Evolutionary conservation across 2,329 filamentous ascomycete genomes (phyloP).

Genomic region (Aspergillus cejpii): DNA sequence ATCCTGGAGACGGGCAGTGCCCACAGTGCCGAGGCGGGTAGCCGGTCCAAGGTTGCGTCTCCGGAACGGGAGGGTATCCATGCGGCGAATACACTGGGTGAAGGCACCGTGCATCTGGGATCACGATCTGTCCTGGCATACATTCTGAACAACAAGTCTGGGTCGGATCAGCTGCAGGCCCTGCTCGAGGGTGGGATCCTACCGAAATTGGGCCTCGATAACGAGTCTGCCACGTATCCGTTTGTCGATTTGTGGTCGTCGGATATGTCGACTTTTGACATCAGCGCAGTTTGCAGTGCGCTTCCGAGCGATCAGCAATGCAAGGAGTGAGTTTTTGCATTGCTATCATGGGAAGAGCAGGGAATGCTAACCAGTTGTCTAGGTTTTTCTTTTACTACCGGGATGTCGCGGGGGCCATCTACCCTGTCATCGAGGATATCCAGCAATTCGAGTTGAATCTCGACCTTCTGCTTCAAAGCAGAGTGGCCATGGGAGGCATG

Average conservation of each 20-base stretch:
- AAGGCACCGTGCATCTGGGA: constrained; percentile 56
- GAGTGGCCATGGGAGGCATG: constrained; percentile 40
- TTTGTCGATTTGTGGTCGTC: constrained; percentile 61
- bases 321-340: constrained; percentile 38
- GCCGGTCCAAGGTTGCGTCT: constrained; percentile 29
- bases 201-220: constrained; percentile 57
- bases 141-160: constrained; percentile 50
- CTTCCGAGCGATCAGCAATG: constrained; percentile 54
- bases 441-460: constrained; percentile 50
- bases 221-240: constrained; percentile 58
- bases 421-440: constrained; percentile 54
- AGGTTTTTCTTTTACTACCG: constrained; percentile 53
- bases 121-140: constrained; percentile 57
- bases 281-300: constrained; percentile 53
- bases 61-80: constrained; percentile 52
- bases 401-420: constrained; percentile 54
- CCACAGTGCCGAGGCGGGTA: constrained; percentile 28
- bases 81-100: constrained; percentile 53
- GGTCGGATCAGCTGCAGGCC: constrained; percentile 46
- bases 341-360: constrained; percentile 5
- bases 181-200: constrained; percentile 56
- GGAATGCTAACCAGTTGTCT: constrained; percentile 1
- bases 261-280: constrained; percentile 52
- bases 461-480: constrained; percentile 48
- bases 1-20: constrained; percentile 26